Percentiles rank a stretch among this genome's conserved stretches.
phyloP scores from a whole-genome alignment of 257 asterid genomes.

The Ehretia macrophylla region DNA sequence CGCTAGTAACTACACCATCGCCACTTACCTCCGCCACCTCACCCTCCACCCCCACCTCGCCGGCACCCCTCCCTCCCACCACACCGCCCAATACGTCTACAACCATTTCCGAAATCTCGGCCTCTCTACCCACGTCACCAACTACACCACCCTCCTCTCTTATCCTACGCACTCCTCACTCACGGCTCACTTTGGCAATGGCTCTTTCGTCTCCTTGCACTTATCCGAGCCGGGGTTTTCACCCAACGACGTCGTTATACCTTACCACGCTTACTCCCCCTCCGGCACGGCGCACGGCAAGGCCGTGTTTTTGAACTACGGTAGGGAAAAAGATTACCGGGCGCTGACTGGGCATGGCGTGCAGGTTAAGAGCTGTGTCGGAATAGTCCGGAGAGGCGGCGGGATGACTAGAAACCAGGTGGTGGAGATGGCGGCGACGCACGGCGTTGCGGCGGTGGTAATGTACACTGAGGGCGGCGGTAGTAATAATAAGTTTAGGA shows the following conservation, averaged over 20 bases:
- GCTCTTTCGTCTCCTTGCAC: slow-evolving; percentile 25
- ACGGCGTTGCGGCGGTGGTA: slow-evolving; percentile 72
- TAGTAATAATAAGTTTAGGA: slow-evolving; percentile 18
- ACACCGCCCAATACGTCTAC: slow-evolving; percentile 59
- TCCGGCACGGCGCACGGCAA: slow-evolving; percentile 67
- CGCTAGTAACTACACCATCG: slow-evolving; percentile 66
- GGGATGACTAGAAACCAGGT: slow-evolving; percentile 72
- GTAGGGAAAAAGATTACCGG: slow-evolving; percentile 64
- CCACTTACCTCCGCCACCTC: slow-evolving; percentile 78
- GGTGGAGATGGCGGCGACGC: slow-evolving; percentile 70
- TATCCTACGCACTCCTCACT: slow-evolving; percentile 65
- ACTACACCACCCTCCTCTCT: slow-evolving; percentile 73
- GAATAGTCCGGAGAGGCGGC: slow-evolving; percentile 67
- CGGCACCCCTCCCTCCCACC: slow-evolving; percentile 62
- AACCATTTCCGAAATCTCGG: slow-evolving; percentile 55
- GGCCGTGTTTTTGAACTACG: slow-evolving; percentile 74
- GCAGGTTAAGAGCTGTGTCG: slow-evolving; percentile 67
- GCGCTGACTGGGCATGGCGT: slow-evolving; percentile 46
- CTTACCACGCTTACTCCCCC: slow-evolving; percentile 92
- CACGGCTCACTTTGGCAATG: slow-evolving; percentile 46
- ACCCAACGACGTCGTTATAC: slow-evolving; percentile 36
- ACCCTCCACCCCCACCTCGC: slow-evolving; percentile 95
- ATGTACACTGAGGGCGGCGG: slow-evolving; percentile 74
- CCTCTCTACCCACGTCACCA: slow-evolving; percentile 43
- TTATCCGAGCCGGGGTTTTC: slow-evolving; percentile 48